These are phyloP conservation scores for Mycena citricolor DNA, from an alignment of 1,284 basidiomycete genomes.

Conservation along the genomic window DNA sequence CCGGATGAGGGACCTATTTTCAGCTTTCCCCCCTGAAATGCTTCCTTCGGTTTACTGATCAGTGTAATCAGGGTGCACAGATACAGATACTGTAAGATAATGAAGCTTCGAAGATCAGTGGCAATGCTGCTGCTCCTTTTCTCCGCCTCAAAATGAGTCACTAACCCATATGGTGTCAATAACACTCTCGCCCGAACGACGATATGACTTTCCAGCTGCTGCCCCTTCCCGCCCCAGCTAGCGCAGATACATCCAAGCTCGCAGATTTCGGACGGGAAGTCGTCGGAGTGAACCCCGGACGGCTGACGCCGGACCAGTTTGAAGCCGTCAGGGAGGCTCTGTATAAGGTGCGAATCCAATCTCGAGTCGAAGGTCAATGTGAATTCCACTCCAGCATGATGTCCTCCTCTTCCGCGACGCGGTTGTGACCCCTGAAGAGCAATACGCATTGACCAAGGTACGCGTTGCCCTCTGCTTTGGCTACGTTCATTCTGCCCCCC, in stretches of 20 bases:
- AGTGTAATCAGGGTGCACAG: no score
- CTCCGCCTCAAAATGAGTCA: no score
- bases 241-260: conserved; percentile 59
- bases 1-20: no score
- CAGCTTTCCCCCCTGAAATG: no score
- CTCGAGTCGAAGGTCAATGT: background rate
- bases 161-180: no score
- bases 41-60: no score
- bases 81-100: no score
- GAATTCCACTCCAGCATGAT: conserved; percentile 50
- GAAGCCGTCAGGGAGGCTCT: conserved; percentile 59
- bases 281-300: conserved; percentile 57
- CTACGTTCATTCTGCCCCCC: no score
- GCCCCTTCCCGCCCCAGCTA: conserved; percentile 58
- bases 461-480: conserved; percentile 16
- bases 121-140: no score
- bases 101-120: no score
- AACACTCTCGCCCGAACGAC: no score
- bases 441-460: conserved; percentile 82
- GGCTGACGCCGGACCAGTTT: conserved; percentile 51
- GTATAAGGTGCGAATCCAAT: conserved; percentile 58
- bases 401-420: conserved; percentile 74
- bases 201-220: conserved; percentile 60
- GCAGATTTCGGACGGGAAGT: conserved; percentile 66
- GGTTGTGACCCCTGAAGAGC: conserved; percentile 75